A percentile compares a stretch with the other conserved stretches of the same genome.
Conservation (phyloP, 2,329 filamentous ascomycete species). For the Lasiodiplodia theobromae region DNA sequence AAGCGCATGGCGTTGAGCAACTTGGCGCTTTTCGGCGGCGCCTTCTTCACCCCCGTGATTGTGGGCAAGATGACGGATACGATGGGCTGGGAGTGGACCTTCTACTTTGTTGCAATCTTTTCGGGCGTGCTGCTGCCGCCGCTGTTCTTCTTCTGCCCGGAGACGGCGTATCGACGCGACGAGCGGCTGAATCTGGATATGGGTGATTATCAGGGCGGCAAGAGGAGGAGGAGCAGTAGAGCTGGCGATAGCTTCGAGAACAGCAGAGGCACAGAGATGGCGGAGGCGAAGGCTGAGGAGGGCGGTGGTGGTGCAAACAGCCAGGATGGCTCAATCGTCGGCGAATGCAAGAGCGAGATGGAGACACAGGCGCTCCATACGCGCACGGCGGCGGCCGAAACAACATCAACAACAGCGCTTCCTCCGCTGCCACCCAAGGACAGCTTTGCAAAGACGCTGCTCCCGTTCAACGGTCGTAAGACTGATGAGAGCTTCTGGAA, state of each 20-base stretch:
- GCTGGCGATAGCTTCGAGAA: conserved; percentile 3
- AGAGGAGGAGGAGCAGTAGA: neutral
- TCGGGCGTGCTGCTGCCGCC: conserved; percentile 72
- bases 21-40: conserved; percentile 72
- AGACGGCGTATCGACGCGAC: conserved; percentile 79
- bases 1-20: conserved; percentile 85
- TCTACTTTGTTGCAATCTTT: conserved; percentile 89
- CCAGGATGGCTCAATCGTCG: neutral
- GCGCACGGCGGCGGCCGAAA: neutral
- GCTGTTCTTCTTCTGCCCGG: conserved; percentile 81
- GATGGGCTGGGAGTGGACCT: conserved; percentile 86
- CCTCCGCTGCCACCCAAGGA: conserved; percentile 51
- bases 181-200: conserved; percentile 74
- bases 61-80: conserved; percentile 82
- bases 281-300: conserved; percentile 9
- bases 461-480: conserved; percentile 81
- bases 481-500: conserved; percentile 76
- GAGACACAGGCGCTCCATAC: conserved; percentile 1
- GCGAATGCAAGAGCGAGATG: neutral
- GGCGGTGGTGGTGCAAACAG: neutral
- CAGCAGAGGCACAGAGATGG: conserved; percentile 11
- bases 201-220: conserved; percentile 34
- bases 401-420: neutral
- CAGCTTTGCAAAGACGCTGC: conserved; percentile 67
- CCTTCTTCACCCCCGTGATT: conserved; percentile 84